These are phyloP conservation scores for Mortierella sp. DNA, from an alignment of 371 early-diverging fungal genomes.

Conservation along the genomic window DNA sequence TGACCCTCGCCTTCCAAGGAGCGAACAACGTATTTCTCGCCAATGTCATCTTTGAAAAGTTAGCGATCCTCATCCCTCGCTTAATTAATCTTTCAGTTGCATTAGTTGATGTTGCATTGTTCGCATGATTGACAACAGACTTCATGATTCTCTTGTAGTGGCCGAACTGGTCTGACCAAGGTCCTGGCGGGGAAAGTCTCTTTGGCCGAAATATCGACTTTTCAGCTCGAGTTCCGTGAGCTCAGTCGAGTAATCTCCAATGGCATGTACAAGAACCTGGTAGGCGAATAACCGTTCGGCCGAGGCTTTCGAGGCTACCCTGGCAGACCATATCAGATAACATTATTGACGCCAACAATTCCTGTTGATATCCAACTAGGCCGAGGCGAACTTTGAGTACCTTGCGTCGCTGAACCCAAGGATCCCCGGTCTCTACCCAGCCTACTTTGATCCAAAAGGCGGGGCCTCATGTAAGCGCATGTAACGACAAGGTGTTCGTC, in stretches of 20 bases:
- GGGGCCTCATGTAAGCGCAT: conserved; percentile 43
- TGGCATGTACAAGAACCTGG: conserved; percentile 30
- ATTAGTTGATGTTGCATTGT: too few species aligned
- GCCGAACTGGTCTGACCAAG: background rate
- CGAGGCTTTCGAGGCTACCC: too few species aligned
- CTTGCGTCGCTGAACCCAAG: conserved; percentile 57
- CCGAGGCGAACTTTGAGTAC: conserved; percentile 61
- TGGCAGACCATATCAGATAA: too few species aligned
- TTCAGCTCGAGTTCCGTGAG: conserved; percentile 88
- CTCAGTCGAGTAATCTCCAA: conserved; percentile 79
- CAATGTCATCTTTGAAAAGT: conserved; percentile 19
- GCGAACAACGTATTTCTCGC: conserved; percentile 2
- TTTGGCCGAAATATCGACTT: conserved; percentile 85
- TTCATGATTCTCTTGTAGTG: background rate
- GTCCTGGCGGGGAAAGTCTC: conserved; percentile 22
- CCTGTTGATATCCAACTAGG: conserved; percentile 42
- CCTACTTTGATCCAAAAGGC: conserved; percentile 50
- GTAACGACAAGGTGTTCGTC: background rate
- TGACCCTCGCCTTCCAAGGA: conserved; percentile 24
- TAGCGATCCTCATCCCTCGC: background rate
- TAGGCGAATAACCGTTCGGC: conserved; percentile 52
- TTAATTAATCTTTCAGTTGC: background rate
- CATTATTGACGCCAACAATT: too few species aligned
- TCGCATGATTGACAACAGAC: background rate
- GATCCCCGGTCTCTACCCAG: conserved; percentile 68